Evolutionary conservation across 768 basidiomycete genomes (phyloP).

Genomic region (Saitozyma podzolica): DNA sequence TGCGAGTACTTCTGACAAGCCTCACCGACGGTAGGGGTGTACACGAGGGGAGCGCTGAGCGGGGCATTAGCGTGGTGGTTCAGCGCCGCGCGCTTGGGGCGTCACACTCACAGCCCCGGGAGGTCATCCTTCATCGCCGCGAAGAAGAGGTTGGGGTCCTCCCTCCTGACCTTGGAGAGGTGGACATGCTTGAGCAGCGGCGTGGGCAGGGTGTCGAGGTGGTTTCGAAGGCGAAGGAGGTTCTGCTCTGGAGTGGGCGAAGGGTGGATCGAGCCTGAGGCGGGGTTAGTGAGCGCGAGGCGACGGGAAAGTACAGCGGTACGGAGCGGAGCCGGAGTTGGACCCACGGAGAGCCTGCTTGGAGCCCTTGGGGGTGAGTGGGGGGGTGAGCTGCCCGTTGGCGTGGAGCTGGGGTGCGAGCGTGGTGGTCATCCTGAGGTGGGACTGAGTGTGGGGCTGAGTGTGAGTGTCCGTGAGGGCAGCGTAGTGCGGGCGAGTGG

Average conservation of each 20-base stretch:
- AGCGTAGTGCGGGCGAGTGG: neutral
- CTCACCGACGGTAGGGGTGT: slow-evolving; percentile 90
- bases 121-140: slow-evolving; percentile 70
- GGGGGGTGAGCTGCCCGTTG: neutral
- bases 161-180: slow-evolving; percentile 70
- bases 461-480: neutral
- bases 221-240: slow-evolving; percentile 37
- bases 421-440: neutral
- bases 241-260: slow-evolving; percentile 26
- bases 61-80: slow-evolving; percentile 12
- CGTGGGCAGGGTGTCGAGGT: slow-evolving; percentile 36
- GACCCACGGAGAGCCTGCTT: too few species aligned
- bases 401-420: neutral
- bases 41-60: slow-evolving; percentile 71
- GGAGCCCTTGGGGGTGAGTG: too few species aligned
- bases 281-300: too few species aligned
- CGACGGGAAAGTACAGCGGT: neutral
- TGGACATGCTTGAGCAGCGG: slow-evolving; percentile 82
- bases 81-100: neutral
- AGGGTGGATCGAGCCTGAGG: neutral
- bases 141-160: slow-evolving; percentile 76
- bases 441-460: too few species aligned
- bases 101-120: slow-evolving; percentile 56
- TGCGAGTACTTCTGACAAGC: slow-evolving; percentile 81
- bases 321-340: neutral